Conservation (phyloP, 1,139 yeast species). For the Protomyces macrosporus region DNA sequence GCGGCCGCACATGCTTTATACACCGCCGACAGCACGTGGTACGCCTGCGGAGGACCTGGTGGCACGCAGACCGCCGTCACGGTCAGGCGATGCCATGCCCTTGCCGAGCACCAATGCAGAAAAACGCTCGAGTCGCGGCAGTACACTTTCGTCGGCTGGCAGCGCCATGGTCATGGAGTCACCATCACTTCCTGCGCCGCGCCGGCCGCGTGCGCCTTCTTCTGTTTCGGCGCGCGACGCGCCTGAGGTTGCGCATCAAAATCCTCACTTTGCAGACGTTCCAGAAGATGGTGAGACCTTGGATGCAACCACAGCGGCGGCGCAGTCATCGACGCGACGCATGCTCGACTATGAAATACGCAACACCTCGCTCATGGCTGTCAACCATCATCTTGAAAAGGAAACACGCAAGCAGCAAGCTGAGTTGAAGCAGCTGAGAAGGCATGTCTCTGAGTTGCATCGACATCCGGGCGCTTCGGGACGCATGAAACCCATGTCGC, state of each 20-base stretch:
- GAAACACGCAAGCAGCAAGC: conserved; percentile 30
- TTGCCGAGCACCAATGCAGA: not conserved
- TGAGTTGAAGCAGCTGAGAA: conserved; percentile 29
- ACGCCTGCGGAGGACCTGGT: not conserved
- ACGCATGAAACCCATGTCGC: conserved; percentile 1
- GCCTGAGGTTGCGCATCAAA: not conserved
- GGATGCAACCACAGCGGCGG: not conserved
- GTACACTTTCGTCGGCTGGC: not conserved
- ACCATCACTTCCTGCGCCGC: not conserved
- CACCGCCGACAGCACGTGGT: not conserved
- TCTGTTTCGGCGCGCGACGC: not conserved
- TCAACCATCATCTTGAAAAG: conserved; percentile 32
- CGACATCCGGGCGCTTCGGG: not conserved
- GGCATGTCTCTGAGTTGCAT: not conserved
- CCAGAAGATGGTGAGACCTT: not conserved
- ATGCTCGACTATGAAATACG: conserved; percentile 33
- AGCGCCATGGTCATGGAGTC: not conserved
- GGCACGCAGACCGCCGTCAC: not conserved
- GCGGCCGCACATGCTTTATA: not conserved
- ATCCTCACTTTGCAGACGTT: not conserved
- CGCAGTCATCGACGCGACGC: conserved; percentile 11
- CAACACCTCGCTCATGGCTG: conserved; percentile 32
- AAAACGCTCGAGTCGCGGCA: not conserved
- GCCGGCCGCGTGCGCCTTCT: not conserved
- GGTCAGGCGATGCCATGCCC: not conserved